These are phyloP conservation scores for Cadophora malorum DNA, from an alignment of 2,329 filamentous ascomycete species.

Conservation along the genomic window DNA sequence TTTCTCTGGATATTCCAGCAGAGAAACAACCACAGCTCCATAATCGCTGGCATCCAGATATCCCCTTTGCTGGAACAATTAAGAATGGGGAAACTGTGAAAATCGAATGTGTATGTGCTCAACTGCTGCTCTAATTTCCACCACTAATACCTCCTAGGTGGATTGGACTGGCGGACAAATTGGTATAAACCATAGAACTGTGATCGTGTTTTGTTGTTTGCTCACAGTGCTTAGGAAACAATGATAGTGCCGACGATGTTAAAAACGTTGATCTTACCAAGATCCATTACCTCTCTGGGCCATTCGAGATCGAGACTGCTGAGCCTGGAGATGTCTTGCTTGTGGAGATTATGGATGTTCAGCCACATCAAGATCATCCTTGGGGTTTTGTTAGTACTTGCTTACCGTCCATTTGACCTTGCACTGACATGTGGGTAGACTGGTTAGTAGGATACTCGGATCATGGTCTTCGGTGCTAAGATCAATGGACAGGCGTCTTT, in stretches of 20 bases:
- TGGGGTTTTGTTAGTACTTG: slow-evolving; percentile 86
- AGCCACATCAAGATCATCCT: slow-evolving; percentile 82
- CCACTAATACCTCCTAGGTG: slow-evolving; percentile 30
- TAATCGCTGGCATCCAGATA: slow-evolving; percentile 93
- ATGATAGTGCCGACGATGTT: slow-evolving; percentile 88
- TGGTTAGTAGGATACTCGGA: slow-evolving; percentile 28
- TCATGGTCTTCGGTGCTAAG: not conserved
- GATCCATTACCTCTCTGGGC: slow-evolving; percentile 87
- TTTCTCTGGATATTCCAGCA: slow-evolving; percentile 75
- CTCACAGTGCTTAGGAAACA: slow-evolving; percentile 61
- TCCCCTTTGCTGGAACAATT: slow-evolving; percentile 76
- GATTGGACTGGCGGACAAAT: slow-evolving; percentile 78
- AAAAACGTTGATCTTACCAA: slow-evolving; percentile 83
- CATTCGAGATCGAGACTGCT: slow-evolving; percentile 84
- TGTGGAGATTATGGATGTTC: slow-evolving; percentile 91
- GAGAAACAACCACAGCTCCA: slow-evolving; percentile 73
- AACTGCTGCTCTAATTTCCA: not conserved
- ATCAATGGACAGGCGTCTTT: slow-evolving; percentile 55
- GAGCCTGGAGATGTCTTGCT: slow-evolving; percentile 80
- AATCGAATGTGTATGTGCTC: slow-evolving; percentile 72
- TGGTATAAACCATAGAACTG: slow-evolving; percentile 50
- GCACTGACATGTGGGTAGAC: slow-evolving; percentile 31
- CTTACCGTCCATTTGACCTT: not conserved
- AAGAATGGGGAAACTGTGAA: slow-evolving; percentile 87
- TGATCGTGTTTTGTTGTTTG: not conserved